Percentiles rank a stretch among this genome's conserved stretches.
These are phyloP conservation scores for Tubosaeta brunneosetosa DNA, from an alignment of 768 basidiomycete genomes.

Conservation along the genomic window DNA sequence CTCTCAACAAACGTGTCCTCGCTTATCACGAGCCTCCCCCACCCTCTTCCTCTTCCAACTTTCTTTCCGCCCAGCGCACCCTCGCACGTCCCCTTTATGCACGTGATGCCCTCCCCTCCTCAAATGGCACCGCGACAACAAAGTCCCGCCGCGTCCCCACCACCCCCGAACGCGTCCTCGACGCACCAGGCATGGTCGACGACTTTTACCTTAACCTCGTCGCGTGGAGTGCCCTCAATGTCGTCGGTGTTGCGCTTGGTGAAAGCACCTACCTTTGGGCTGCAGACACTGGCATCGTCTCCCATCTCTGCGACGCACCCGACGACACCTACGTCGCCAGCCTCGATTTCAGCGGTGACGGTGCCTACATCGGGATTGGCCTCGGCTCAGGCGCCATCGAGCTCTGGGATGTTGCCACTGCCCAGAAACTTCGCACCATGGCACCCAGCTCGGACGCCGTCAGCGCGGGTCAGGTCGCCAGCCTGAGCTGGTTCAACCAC, in stretches of 20 bases:
- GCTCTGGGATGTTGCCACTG: constrained; percentile 87
- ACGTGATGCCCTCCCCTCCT: constrained; percentile 57
- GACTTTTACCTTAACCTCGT: constrained; percentile 97
- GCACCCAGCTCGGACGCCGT: constrained; percentile 32
- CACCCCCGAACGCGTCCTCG: constrained; percentile 87
- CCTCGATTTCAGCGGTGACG: constrained; percentile 76
- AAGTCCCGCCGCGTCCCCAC: constrained; percentile 83
- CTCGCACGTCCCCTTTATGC: constrained; percentile 73
- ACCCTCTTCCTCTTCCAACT: constrained; percentile 67
- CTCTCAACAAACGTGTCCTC: constrained; percentile 75
- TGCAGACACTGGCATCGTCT: constrained; percentile 85
- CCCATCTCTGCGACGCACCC: constrained; percentile 67
- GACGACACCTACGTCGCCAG: constrained; percentile 73
- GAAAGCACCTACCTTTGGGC: constrained; percentile 91
- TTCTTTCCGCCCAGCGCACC: constrained; percentile 72
- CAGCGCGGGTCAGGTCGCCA: constrained; percentile 63
- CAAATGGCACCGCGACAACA: constrained; percentile 57
- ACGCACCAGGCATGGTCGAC: constrained; percentile 89
- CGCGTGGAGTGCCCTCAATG: constrained; percentile 82
- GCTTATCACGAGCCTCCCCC: constrained; percentile 88
- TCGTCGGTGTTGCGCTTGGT: constrained; percentile 86
- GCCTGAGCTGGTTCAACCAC: constrained; percentile 84
- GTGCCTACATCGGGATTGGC: constrained; percentile 78
- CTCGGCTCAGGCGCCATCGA: constrained; percentile 81
- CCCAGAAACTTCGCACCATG: constrained; percentile 88